These are phyloP conservation scores for Oenanthe sinensis DNA, from an alignment of 129 eudicot species.

Conservation along the genomic window DNA sequence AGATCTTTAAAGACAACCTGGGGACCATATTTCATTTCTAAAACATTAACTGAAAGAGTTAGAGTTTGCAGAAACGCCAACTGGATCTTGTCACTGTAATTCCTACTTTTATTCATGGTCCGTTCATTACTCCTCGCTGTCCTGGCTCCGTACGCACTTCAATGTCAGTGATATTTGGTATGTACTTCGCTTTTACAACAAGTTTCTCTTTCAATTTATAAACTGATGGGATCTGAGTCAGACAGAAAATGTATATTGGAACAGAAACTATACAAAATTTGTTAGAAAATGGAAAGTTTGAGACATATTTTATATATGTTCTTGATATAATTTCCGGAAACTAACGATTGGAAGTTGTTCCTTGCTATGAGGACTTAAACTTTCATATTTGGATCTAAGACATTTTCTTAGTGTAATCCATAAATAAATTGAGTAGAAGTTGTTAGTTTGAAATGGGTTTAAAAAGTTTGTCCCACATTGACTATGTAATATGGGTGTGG, in stretches of 20 bases:
- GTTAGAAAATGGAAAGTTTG: too few relatives aligned
- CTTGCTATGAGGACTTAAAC: too few relatives aligned
- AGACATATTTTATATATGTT: too few relatives aligned
- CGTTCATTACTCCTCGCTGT: constrained; percentile 17
- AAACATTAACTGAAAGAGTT: constrained; percentile 24
- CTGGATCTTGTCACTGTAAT: constrained; percentile 26
- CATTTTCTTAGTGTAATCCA: too few relatives aligned
- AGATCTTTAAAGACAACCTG: neutral
- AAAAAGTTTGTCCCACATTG: too few relatives aligned
- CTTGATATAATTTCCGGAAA: too few relatives aligned
- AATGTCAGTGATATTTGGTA: constrained; percentile 27
- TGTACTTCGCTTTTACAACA: neutral
- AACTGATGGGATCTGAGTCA: constrained; percentile 29
- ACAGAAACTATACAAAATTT: too few relatives aligned
- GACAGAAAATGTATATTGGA: constrained; percentile 18
- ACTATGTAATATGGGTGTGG: too few relatives aligned
- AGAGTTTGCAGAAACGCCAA: constrained; percentile 21
- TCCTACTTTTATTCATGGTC: constrained; percentile 28
- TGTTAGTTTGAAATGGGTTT: too few relatives aligned
- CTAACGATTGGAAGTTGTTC: too few relatives aligned
- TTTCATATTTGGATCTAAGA: too few relatives aligned
- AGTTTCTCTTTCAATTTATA: constrained; percentile 30
- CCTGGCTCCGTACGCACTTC: constrained; percentile 19
- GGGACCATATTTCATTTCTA: constrained; percentile 15
- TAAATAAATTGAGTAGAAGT: too few relatives aligned